These are phyloP conservation scores for Glycyrrhiza uralensis DNA, from an alignment of 306 rosid species.

Conservation along the genomic window DNA sequence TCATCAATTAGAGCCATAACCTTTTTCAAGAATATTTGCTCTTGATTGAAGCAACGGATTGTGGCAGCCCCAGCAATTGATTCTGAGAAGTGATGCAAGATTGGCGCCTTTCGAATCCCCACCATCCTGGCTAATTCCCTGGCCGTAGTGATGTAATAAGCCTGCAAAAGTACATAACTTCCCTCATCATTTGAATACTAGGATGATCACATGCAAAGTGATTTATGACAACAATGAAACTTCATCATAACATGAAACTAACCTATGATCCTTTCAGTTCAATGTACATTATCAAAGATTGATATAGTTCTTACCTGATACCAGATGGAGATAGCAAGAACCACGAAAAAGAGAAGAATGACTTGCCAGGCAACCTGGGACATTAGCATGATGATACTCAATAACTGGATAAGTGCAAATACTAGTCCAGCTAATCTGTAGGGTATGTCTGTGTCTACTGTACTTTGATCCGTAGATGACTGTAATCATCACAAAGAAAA, in stretches of 20 bases:
- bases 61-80: slow-evolving; percentile 60
- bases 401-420: slow-evolving; percentile 77
- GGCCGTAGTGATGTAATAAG: slow-evolving; percentile 75
- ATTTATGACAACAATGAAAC: not conserved
- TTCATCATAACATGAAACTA: not conserved
- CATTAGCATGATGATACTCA: slow-evolving; percentile 70
- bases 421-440: slow-evolving; percentile 85
- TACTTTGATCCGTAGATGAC: slow-evolving; percentile 91
- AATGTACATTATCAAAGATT: not conserved
- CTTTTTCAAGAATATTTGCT: slow-evolving; percentile 48
- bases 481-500: slow-evolving; percentile 32
- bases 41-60: slow-evolving; percentile 72
- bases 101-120: slow-evolving; percentile 73
- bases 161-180: slow-evolving; percentile 37
- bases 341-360: slow-evolving; percentile 59
- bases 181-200: slow-evolving; percentile 10
- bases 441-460: slow-evolving; percentile 77
- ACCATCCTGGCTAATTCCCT: slow-evolving; percentile 86
- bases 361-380: slow-evolving; percentile 83
- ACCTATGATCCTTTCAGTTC: not conserved
- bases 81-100: slow-evolving; percentile 84
- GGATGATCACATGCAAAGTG: not conserved
- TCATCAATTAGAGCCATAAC: slow-evolving; percentile 51
- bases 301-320: slow-evolving; percentile 54
- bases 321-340: slow-evolving; percentile 65